These are phyloP conservation scores for Phytophthora tentaculata DNA, from an alignment of 352 stramenopile species.

Conservation along the genomic window DNA sequence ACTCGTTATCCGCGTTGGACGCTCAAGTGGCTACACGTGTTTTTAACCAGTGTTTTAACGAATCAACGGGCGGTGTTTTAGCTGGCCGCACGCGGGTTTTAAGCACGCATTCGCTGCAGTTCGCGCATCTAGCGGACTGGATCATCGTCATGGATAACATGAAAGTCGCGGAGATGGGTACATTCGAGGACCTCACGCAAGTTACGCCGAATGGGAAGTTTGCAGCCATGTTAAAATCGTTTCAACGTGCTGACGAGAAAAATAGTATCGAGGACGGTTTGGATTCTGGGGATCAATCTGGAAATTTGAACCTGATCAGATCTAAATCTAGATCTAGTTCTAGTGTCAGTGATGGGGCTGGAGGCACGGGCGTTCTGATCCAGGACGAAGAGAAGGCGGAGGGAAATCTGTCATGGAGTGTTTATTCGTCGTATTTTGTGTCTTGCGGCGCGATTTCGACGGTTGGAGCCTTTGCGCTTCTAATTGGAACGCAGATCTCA, in stretches of 20 bases:
- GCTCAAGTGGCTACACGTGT: constrained; percentile 51
- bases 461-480: constrained; percentile 39
- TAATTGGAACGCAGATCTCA: constrained; percentile 55
- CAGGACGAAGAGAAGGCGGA: constrained; percentile 56
- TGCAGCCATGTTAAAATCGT: constrained; percentile 46
- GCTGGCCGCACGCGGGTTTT: constrained; percentile 61
- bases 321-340: constrained; percentile 24
- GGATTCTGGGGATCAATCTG: background rate
- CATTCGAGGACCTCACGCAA: constrained; percentile 55
- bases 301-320: background rate
- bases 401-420: constrained; percentile 41
- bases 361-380: constrained; percentile 33
- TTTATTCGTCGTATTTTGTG: constrained; percentile 58
- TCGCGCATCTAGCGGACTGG: constrained; percentile 61
- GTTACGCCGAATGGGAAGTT: constrained; percentile 49
- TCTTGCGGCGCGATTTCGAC: constrained; percentile 50
- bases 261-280: constrained; percentile 4
- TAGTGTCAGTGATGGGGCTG: constrained; percentile 7
- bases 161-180: constrained; percentile 66
- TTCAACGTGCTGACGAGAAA: constrained; percentile 22
- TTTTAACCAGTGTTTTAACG: constrained; percentile 61
- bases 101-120: constrained; percentile 59
- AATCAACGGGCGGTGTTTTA: constrained; percentile 41
- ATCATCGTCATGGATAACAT: constrained; percentile 82
- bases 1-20: constrained; percentile 68